Base-by-base conservation (phyloP, 495 filamentous ascomycete genomes). In the Tirmania nivea region DNA sequence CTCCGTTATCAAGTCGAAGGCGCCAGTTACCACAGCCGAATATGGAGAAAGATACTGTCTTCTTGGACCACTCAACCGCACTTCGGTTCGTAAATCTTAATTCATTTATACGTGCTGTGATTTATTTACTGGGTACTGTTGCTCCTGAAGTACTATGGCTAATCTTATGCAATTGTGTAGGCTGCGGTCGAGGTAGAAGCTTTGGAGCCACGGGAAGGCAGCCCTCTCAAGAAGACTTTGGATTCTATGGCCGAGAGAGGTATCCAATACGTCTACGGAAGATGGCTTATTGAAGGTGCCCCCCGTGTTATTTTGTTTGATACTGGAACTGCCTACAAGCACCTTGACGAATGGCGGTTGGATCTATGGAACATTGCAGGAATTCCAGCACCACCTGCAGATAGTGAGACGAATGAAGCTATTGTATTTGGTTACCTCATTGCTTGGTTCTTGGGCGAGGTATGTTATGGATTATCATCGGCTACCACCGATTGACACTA, bases 1-100 rank as follows among this genome's bases (percentile, higher is more conserved):
- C 71, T 95, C 89, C 12, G 90, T 97, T 52, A 78, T 97, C 65
- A 97, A 97, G 70, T 97, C 90, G 52, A 97, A 97, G 68, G 89
- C 90, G 17, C 88, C 90, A 9, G 89, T 97, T 50, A 97, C 90
- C 31, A 94, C 90, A 0, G 86, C 86, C 16, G 90, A 97, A 68
- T 97, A 96, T 89, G 92, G 90, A 61, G 85, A 94, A 54, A 78
- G 86, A 54, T 97, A 97, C 69, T 93, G 85, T 42, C 74, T 97
- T 50, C 88, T 97, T 67, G 90, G 90, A 7, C 90, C 90, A 50
- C 78, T 94, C 63, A 96, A 96, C 66, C 78, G 80, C 59, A 74
- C 80, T 56, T 96, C 90, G 5, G 84, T 86, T 71, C 59, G 81
- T 69, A 50, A 49, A 52, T 49, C 3, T 47, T 47, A 47, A 47